Conservation (phyloP, 2,329 filamentous ascomycete genomes). For the Fusarium nanum region DNA sequence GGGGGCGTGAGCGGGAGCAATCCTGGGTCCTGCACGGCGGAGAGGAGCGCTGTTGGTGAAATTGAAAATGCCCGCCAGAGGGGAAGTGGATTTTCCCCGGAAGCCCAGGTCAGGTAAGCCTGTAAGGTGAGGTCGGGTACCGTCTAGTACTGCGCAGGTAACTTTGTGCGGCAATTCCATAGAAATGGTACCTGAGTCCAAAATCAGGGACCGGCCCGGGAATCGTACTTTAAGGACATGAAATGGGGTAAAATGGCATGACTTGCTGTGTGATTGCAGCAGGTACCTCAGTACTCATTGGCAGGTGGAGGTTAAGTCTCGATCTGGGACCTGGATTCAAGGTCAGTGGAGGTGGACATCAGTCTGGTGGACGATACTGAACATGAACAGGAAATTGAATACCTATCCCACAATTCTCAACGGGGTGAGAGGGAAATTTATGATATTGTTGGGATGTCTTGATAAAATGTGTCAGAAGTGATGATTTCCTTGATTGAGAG, state of each 20-base stretch:
- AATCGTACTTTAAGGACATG: constrained; percentile 19
- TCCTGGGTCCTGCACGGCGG: constrained; percentile 23
- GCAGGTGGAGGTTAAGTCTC: constrained; percentile 14
- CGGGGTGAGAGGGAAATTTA: background rate
- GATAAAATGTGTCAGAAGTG: background rate
- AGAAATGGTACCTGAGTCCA: constrained; percentile 20
- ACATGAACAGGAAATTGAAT: constrained; percentile 26
- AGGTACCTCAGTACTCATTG: constrained; percentile 19
- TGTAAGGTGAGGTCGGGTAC: background rate
- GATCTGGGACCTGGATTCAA: constrained; percentile 21
- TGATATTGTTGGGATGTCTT: constrained; percentile 2
- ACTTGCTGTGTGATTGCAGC: constrained; percentile 12
- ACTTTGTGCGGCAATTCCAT: constrained; percentile 15
- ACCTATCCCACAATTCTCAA: background rate
- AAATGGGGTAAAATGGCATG: constrained; percentile 36
- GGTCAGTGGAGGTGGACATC: constrained; percentile 43
- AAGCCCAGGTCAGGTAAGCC: background rate
- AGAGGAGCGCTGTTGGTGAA: constrained; percentile 32
- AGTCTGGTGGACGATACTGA: constrained; percentile 36
- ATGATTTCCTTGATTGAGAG: background rate
- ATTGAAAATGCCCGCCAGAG: constrained; percentile 32
- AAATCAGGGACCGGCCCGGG: constrained; percentile 34
- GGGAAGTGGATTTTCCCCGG: constrained; percentile 40
- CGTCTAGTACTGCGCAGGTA: constrained; percentile 15
- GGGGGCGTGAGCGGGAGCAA: constrained; percentile 32